Evolutionary conservation across 345 rosid species (phyloP).

Genomic region (Eucalyptus sp.): DNA sequence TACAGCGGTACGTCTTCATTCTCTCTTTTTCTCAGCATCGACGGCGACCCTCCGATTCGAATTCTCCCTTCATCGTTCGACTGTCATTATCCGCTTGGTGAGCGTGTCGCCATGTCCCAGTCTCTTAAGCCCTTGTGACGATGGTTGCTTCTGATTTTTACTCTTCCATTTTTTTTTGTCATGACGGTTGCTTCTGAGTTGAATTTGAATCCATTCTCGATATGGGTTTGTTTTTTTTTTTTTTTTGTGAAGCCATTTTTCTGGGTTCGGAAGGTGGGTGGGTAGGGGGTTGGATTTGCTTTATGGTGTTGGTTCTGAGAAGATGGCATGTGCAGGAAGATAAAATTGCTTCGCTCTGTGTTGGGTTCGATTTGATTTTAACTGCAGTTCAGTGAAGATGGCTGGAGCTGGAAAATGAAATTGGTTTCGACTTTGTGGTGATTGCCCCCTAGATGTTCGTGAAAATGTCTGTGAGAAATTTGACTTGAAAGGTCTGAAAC

Average conservation of each 20-base stretch:
- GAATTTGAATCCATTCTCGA: not conserved
- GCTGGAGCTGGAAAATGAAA: not conserved
- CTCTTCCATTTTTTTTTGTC: not conserved
- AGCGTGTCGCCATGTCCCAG: not conserved
- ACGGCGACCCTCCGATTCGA: not conserved
- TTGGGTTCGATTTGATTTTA: not conserved
- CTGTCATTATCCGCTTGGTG: not conserved
- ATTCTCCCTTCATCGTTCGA: not conserved
- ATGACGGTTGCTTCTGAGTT: not conserved
- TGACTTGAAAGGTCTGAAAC: not conserved
- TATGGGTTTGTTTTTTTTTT: not conserved
- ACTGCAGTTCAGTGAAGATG: not conserved
- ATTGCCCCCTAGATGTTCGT: not conserved
- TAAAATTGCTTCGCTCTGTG: not conserved
- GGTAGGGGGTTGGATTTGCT: not conserved
- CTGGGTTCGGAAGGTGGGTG: not conserved
- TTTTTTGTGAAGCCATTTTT: not conserved
- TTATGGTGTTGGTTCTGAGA: not conserved
- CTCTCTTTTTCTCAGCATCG: not conserved
- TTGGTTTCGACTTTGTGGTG: not conserved
- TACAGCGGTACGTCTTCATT: not conserved
- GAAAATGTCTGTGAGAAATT: not conserved
- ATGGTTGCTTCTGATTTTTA: not conserved
- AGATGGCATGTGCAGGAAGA: not conserved
- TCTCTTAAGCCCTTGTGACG: not conserved